These are phyloP conservation scores for Paramecium caudatum DNA, from an alignment of 73 alveolate genomes.

Conservation along the genomic window DNA sequence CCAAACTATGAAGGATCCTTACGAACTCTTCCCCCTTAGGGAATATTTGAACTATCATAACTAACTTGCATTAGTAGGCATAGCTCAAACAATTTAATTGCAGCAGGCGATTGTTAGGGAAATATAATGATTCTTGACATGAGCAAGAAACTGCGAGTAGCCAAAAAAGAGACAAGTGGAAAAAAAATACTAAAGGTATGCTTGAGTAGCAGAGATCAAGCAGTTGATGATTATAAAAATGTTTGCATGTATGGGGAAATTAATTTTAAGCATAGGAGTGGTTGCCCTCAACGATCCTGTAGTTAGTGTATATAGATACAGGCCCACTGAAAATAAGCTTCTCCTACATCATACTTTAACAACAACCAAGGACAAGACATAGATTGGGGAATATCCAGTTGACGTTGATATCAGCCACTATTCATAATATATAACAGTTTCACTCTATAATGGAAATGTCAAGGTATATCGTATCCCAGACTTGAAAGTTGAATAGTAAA, in stretches of 20 bases:
- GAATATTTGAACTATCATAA: constrained; percentile 69
- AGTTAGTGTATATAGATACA: constrained; percentile 55
- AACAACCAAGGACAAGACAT: constrained; percentile 44
- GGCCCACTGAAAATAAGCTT: constrained; percentile 62
- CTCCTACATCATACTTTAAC: constrained; percentile 62
- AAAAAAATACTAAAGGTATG: constrained; percentile 64
- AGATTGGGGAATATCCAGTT: constrained; percentile 59
- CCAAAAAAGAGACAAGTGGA: constrained; percentile 70
- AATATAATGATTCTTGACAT: constrained; percentile 66
- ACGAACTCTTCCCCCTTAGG: constrained; percentile 73
- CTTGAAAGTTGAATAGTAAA: neutral
- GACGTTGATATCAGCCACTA: constrained; percentile 55
- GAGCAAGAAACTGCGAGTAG: constrained; percentile 67
- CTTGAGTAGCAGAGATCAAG: constrained; percentile 33
- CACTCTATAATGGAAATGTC: constrained; percentile 70
- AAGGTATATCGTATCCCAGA: constrained; percentile 71
- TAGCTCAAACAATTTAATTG: constrained; percentile 52
- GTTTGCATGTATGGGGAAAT: constrained; percentile 50
- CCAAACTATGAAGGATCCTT: constrained; percentile 77
- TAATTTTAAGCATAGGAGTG: constrained; percentile 39
- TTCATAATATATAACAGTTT: constrained; percentile 64
- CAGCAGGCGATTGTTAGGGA: constrained; percentile 73
- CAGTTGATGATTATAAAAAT: constrained; percentile 27
- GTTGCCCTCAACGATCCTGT: constrained; percentile 53
- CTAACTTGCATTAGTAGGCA: constrained; percentile 53